Base-by-base conservation (phyloP, 352 stramenopile genomes). In the Peronosclerospora sorghi region DNA sequence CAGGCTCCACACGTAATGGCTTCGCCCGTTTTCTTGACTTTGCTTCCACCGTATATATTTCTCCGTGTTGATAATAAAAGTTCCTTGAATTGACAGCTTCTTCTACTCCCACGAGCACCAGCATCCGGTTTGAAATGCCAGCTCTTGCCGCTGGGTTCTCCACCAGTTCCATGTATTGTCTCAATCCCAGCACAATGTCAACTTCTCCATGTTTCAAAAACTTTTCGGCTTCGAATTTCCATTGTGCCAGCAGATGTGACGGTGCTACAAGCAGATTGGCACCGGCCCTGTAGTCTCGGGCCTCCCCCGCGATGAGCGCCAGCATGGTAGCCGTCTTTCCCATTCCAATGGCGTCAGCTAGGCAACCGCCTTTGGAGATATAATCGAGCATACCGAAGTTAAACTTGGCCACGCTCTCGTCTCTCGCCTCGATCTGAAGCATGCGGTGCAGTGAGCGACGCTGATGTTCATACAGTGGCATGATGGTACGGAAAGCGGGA, bases 261-360 rank as follows among this genome's bases (percentile, higher is more conserved):
- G 81, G 81, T 27, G 78, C 81, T 8, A 94, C 45, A 7, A 91
- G 56, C 53, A 83, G 57, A 35, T 88, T 88, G 8, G 62, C 76
- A 1, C 69, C 66, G 1, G 54, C 37, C 19, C 61, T 51, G 6
- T 66, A 60, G 41, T 83, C 71, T 18, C 66, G 56, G 0, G 68
- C 71, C 45, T 84, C 76, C 0, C 73, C 74, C 5, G 73, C 71
- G 19, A 86, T 74, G 17, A 86, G 52, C 21, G 81, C 72, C 8
- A 93, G 56, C 59, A 86, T 85, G 14, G 79, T 87, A 7, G 81
- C 81, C 0, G 77, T 90, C 54, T 92, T 92, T 29, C 79, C 79
- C 64, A 83, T 92, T 20, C 79, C 79, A 39, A 92, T 86, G 17
- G 72, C 75, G 35, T 92, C 79, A 1, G 75, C 73, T 5, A 92